Conservation (phyloP, 2,329 filamentous ascomycete genomes). For the Rhynchosporium secalis region DNA sequence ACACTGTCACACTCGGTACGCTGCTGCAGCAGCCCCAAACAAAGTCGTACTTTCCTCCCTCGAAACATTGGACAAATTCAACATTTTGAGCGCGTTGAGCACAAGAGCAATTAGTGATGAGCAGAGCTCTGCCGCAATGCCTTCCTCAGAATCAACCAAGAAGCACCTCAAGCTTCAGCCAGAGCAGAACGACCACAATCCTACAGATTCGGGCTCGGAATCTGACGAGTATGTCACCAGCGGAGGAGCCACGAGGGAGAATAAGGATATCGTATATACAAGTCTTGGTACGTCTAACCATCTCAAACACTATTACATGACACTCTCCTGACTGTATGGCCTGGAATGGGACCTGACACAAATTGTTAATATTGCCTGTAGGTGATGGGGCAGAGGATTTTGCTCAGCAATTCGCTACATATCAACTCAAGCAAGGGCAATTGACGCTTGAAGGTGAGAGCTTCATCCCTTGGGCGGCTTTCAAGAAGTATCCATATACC, state of each 20-base stretch:
- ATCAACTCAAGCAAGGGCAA: slow-evolving; percentile 34
- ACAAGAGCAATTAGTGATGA: background rate
- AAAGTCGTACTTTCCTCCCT: background rate
- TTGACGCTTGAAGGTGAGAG: slow-evolving; percentile 33
- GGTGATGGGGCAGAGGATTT: background rate
- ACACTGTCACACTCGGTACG: background rate
- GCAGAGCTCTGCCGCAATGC: slow-evolving; percentile 5
- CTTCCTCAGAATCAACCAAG: background rate
- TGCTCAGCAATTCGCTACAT: slow-evolving; percentile 1
- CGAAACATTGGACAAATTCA: slow-evolving; percentile 24
- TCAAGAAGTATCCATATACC: slow-evolving; percentile 58
- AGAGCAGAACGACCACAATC: slow-evolving; percentile 10
- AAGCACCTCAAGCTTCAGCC: background rate
- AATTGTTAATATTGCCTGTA: background rate
- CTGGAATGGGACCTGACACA: background rate
- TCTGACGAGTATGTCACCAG: slow-evolving; percentile 27
- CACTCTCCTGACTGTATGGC: background rate
- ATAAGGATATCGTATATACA: background rate
- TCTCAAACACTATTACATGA: background rate
- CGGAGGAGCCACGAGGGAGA: background rate
- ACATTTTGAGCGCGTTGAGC: slow-evolving; percentile 24
- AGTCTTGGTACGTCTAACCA: background rate
- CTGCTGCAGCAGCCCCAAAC: background rate
- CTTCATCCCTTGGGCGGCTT: slow-evolving; percentile 54
- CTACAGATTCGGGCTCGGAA: slow-evolving; percentile 27